Evolutionary conservation across 2,329 filamentous ascomycete species (phyloP).

Genomic region (Hypoxylon sp.): DNA sequence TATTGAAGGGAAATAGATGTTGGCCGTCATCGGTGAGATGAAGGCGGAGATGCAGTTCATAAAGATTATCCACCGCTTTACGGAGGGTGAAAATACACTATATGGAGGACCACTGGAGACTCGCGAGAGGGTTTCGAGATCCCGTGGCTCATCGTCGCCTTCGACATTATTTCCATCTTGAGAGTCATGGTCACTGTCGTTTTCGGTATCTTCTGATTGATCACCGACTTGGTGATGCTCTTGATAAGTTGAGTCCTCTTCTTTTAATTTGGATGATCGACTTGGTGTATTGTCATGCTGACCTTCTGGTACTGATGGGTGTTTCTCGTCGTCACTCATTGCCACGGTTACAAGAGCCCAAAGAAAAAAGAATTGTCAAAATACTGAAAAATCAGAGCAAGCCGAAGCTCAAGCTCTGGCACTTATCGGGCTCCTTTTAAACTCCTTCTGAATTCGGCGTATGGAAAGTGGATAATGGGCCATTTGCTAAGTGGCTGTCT

Average conservation of each 20-base stretch:
- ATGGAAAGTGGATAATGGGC: constrained; percentile 22
- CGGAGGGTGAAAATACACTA: constrained; percentile 51
- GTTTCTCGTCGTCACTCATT: constrained; percentile 36
- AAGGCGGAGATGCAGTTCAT: constrained; percentile 64
- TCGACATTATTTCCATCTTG: constrained; percentile 28
- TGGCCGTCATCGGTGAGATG: constrained; percentile 66
- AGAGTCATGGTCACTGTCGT: constrained; percentile 19
- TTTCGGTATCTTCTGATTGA: constrained; percentile 23
- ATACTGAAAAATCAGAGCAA: constrained; percentile 6
- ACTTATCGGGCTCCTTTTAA: constrained; percentile 13
- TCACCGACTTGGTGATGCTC: constrained; percentile 2
- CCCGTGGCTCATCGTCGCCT: constrained; percentile 27
- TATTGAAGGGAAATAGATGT: constrained; percentile 62
- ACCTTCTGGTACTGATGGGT: constrained; percentile 1
- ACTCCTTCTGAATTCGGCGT: constrained; percentile 14
- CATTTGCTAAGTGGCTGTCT: constrained; percentile 1
- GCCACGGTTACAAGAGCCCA: constrained; percentile 14
- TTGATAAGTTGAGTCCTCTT: constrained; percentile 22
- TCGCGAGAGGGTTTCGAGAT: constrained; percentile 48
- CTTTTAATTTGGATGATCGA: constrained; percentile 15
- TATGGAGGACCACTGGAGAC: constrained; percentile 53
- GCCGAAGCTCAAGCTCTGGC: constrained; percentile 4
- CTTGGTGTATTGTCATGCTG: constrained; percentile 10
- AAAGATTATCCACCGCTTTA: constrained; percentile 60
- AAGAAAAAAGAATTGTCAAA: constrained; percentile 1